Evolutionary conservation across 2,329 filamentous ascomycete species (phyloP), one percentile per base, ranked within the genome.

Genomic region (Annulohypoxylon truncatum): DNA sequence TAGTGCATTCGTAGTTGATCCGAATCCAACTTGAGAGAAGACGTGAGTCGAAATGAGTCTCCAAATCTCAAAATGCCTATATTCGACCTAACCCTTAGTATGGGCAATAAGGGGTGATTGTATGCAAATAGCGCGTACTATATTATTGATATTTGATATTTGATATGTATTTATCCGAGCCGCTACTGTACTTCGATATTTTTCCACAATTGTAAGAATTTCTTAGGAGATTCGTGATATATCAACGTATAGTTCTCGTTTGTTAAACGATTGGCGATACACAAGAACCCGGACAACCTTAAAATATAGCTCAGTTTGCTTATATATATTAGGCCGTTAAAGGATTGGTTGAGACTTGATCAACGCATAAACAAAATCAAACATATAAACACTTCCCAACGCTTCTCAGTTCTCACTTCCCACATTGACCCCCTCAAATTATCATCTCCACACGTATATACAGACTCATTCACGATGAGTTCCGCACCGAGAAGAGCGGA

Each of bases 161-260:
- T 28, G 26, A 57, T 66, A 69, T 61, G 63, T 56, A 64, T 18
- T 61, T 69, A 69, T 47, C 63, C 66, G 66, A 61, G 60, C 63
- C 59, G 42, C 52, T 59, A 67, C 48, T 52, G 20, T 62, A 54
- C 24, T 50, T 38, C 10, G 20, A 47, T 59, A 66, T 48, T 48
- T 67, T 61, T 67, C 64, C 67, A 71, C 68, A 67, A 63, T 70
- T 69, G 61, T 46, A 56, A 71, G 60, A 74, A 74, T 73, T 72
- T 72, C 69, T 71, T 66, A 61, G 66, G 53, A 62, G 57, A 66
- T 58, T 67, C 60, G 56, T 71, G 72, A 74, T 73, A 74, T 57
- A 46, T 42, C 42, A 42, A 64, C 66, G 51, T 54, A 66, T 60
- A 64, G 56, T 51, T 52, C 18, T 48, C 24, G 10, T 18, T 24